A percentile compares a stretch with the other conserved stretches of the same genome.
Conservation (phyloP, 805 yeast species). For the Soucietia sequanensis region DNA sequence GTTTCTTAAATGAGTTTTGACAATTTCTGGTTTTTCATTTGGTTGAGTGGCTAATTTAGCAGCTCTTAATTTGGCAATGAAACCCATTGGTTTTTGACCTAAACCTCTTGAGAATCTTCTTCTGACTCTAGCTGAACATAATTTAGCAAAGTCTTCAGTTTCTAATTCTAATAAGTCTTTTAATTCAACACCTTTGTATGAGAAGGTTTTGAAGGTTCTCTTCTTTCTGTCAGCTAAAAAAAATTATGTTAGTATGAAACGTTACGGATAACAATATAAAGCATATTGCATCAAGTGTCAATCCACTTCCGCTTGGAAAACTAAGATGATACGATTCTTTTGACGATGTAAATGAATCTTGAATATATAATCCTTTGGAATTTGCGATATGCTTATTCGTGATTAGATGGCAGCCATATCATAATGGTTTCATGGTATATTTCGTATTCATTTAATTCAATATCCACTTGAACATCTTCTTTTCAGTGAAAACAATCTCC, state of each 20-base stretch:
- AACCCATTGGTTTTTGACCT: conserved; percentile 90
- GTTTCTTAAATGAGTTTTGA: conserved; percentile 99
- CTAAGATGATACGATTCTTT: too few species aligned
- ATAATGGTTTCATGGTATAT: too few species aligned
- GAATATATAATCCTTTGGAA: too few species aligned
- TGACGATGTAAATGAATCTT: too few species aligned
- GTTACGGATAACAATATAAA: too few species aligned
- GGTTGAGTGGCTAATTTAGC: conserved; percentile 88
- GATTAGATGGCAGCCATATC: too few species aligned
- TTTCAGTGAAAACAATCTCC: too few species aligned
- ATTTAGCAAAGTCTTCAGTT: conserved; percentile 95
- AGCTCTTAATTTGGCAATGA: conserved; percentile 96
- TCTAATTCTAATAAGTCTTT: conserved; percentile 89
- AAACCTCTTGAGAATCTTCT: conserved; percentile 99
- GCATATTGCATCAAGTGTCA: too few species aligned
- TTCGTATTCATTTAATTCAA: too few species aligned
- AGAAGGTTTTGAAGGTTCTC: conserved; percentile 94
- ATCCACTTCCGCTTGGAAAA: too few species aligned
- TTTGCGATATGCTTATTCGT: too few species aligned
- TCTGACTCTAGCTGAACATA: conserved; percentile 98
- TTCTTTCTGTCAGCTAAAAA: conserved; percentile 65
- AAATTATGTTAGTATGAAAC: conserved; percentile 22
- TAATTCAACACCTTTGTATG: conserved; percentile 98
- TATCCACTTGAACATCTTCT: too few species aligned
- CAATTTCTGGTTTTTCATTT: conserved; percentile 95